Conservation (phyloP, 106 monocot species). For the Dioscorea alata region DNA sequence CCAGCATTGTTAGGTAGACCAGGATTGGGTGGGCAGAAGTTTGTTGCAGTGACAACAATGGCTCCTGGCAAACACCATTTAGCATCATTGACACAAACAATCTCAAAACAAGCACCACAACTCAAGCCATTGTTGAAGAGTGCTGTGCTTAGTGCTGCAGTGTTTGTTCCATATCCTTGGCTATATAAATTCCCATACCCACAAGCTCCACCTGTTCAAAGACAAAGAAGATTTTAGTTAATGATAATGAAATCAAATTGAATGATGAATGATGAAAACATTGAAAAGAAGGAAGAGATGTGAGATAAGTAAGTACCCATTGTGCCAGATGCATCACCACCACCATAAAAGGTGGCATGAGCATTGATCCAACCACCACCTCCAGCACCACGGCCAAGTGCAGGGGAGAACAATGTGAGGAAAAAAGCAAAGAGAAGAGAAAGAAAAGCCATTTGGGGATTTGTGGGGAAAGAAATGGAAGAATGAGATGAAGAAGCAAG, state of each 20-base stretch:
- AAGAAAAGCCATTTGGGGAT: constrained; percentile 10
- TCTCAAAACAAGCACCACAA: constrained; percentile 61
- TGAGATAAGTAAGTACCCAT: constrained; percentile 38
- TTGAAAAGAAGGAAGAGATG: too few species aligned
- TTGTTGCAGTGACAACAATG: constrained; percentile 72
- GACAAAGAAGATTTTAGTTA: background rate
- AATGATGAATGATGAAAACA: too few species aligned
- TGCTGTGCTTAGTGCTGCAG: constrained; percentile 59
- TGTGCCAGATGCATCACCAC: constrained; percentile 78
- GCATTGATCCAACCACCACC: constrained; percentile 44
- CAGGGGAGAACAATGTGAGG: constrained; percentile 19
- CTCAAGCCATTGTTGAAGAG: constrained; percentile 57
- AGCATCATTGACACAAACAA: constrained; percentile 30
- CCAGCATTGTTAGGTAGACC: constrained; percentile 54
- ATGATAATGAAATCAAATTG: too few species aligned
- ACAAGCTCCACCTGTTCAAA: constrained; percentile 50
- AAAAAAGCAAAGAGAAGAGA: constrained; percentile 8
- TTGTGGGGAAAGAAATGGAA: background rate
- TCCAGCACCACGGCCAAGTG: constrained; percentile 13
- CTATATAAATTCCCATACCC: constrained; percentile 63
- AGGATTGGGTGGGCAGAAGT: constrained; percentile 86
- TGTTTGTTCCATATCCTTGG: constrained; percentile 64
- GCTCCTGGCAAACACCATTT: constrained; percentile 39
- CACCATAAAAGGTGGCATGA: constrained; percentile 82
- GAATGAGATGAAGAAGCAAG: background rate